These are phyloP conservation scores for Dioszegia crocea DNA, from an alignment of 768 basidiomycete genomes.

Conservation along the genomic window DNA sequence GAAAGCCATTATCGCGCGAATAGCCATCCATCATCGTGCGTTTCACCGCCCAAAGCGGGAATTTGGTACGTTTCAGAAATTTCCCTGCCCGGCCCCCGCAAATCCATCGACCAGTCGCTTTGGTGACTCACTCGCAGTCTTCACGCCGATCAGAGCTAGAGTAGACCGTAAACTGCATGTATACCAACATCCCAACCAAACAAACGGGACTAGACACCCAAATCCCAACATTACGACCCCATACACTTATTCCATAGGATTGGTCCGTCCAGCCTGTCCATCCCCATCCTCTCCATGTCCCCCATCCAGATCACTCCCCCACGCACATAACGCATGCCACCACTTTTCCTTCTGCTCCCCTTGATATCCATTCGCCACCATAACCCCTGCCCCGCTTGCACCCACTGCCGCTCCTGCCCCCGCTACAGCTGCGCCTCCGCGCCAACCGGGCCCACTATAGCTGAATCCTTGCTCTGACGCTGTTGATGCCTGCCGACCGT, in stretches of 20 bases:
- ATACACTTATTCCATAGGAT: constrained; percentile 48
- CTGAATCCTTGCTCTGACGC: constrained; percentile 16
- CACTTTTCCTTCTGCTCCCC: constrained; percentile 32
- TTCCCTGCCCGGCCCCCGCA: too few species aligned
- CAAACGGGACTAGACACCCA: too few species aligned
- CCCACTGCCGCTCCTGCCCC: not conserved
- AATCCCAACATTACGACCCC: too few species aligned
- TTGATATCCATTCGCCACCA: constrained; percentile 8
- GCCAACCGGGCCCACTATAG: constrained; percentile 36
- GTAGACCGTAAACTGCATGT: too few species aligned
- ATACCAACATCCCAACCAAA: too few species aligned
- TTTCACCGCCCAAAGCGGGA: too few species aligned
- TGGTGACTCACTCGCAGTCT: too few species aligned
- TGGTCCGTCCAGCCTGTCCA: constrained; percentile 46
- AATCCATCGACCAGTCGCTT: too few species aligned
- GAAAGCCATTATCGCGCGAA: too few species aligned
- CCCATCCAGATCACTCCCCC: constrained; percentile 47
- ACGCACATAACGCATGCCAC: constrained; percentile 50
- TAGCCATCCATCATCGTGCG: too few species aligned
- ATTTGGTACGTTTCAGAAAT: too few species aligned
- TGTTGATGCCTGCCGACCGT: constrained; percentile 7
- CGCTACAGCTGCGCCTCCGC: constrained; percentile 30
- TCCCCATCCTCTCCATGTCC: constrained; percentile 39
- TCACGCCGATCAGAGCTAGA: too few species aligned
- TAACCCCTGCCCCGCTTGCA: not conserved